Evolutionary conservation across 2,329 filamentous ascomycete genomes (phyloP), one percentile per base, ranked within the genome.

Genomic region (Arthrobotrys megalospora): DNA sequence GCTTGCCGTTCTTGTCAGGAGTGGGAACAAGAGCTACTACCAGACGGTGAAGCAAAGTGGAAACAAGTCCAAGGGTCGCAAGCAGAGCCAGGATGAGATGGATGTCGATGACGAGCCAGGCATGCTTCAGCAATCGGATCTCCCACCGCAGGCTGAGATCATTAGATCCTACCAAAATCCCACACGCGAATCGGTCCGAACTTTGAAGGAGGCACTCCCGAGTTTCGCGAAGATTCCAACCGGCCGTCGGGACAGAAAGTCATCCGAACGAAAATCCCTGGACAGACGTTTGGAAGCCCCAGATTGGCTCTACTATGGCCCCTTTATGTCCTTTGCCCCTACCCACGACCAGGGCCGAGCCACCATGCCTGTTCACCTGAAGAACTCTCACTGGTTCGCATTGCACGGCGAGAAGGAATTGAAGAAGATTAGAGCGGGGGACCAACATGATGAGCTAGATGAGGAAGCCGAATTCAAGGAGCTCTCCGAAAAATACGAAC

Each of bases 391-490:
- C 14, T 78, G 75, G 75, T 72, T 64, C 14, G 47, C 43, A 19
- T 24, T 47, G 14, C 47, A 72, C 24, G 75, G 75, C 52, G 53
- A 78, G n/a, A 41, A 50, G 6, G 75, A 67, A 14, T 24, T 78
- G 24, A 43, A 48, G 24, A 38, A 43, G 32, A 64, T 68, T 10
- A 19, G 34, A 11, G 28, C 67, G 1, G 53, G 50, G 8, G 8
- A 3, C n/a, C 38, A 32, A 38, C 43, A 58, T 1, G 52, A 58
- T 14, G 43, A 47, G 7, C n/a, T 41, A 6, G 75, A 78, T 6
- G 66, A 72, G 11, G 66, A 72, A 19, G n/a, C 38, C 3, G 41
- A 58, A 48, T 78, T 78, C 48, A 78, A 72, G 14, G 63, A 72
- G 14, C 52, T 72, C 5, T 52, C 45, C 45, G 67, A 78, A 14